These are phyloP conservation scores for Candida koratica DNA, from an alignment of 805 yeast species.

Conservation along the genomic window DNA sequence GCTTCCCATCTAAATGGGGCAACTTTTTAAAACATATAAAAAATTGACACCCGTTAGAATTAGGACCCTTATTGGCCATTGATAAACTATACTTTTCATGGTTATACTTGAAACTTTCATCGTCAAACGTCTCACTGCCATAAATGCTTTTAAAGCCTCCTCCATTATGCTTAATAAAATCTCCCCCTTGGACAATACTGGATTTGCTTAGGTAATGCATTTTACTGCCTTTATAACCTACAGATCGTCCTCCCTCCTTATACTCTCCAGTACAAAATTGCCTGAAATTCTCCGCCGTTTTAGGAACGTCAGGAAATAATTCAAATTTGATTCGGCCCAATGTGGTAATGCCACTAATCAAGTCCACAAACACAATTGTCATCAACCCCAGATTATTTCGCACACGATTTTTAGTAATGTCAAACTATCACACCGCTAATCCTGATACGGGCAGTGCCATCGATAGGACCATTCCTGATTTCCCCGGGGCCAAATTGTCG, in stretches of 20 bases:
- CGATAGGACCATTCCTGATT: conserved; percentile 69
- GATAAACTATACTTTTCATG: conserved; percentile 82
- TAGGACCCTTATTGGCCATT: conserved; percentile 92
- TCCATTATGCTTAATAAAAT: conserved; percentile 65
- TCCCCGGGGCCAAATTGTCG: conserved; percentile 66
- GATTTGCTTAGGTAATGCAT: conserved; percentile 94
- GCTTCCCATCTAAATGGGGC: conserved; percentile 75
- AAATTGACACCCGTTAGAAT: conserved; percentile 89
- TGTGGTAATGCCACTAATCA: background rate
- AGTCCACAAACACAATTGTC: conserved; percentile 7
- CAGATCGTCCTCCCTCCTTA: conserved; percentile 53
- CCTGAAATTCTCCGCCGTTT: conserved; percentile 72
- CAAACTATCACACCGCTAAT: conserved; percentile 49
- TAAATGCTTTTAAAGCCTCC: conserved; percentile 88
- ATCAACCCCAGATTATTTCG: conserved; percentile 4
- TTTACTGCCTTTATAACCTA: conserved; percentile 76
- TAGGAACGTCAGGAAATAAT: conserved; percentile 23
- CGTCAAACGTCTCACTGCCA: conserved; percentile 56
- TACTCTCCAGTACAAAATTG: conserved; percentile 80
- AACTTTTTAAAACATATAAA: conserved; percentile 76
- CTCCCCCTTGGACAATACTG: conserved; percentile 84
- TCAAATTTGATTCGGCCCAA: conserved; percentile 53
- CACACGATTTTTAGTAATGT: conserved; percentile 4
- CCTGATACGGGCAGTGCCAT: conserved; percentile 74
- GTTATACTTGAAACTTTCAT: conserved; percentile 64